A percentile compares a stretch with the other conserved stretches of the same genome.
Conservation (phyloP, 305 asterid species). For the Salvia sclarea region DNA sequence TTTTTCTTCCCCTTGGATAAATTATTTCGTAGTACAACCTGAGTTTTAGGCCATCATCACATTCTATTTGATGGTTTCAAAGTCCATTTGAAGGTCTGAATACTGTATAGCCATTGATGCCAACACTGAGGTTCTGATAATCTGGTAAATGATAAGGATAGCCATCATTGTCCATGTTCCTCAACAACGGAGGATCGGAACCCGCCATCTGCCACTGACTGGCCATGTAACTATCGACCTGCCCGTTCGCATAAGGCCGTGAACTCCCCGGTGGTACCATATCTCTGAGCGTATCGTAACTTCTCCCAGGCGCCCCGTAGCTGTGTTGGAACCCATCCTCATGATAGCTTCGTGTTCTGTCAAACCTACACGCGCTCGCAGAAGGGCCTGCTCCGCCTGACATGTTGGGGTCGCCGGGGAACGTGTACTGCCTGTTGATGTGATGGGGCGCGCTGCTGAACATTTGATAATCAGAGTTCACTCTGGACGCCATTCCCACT, state of each 20-base stretch:
- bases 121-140: conserved; percentile 51
- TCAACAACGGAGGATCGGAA: conserved; percentile 48
- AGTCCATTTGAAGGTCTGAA: conserved; percentile 78
- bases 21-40: conserved; percentile 30
- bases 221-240: conserved; percentile 52
- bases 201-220: conserved; percentile 77
- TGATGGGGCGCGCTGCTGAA: conserved; percentile 53
- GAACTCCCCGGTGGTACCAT: conserved; percentile 49
- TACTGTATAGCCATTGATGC: conserved; percentile 60
- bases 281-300: conserved; percentile 50
- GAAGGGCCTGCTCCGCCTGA: conserved; percentile 46
- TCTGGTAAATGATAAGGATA: conserved; percentile 59
- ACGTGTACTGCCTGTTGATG: conserved; percentile 60
- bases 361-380: conserved; percentile 55
- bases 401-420: conserved; percentile 59
- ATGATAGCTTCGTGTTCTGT: conserved; percentile 53
- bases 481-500: conserved; percentile 37
- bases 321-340: conserved; percentile 53
- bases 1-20: conserved; percentile 20
- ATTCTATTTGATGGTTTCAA: conserved; percentile 26
- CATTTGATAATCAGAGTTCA: conserved; percentile 44
- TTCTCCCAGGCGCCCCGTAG: conserved; percentile 38
- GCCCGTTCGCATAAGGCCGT: conserved; percentile 56
- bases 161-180: conserved; percentile 50
- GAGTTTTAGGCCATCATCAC: conserved; percentile 17